Percentiles rank a stretch among this genome's conserved stretches.
phyloP scores from a whole-genome alignment of 192 early-diverging fungal species.

The Backusella luteola region DNA sequence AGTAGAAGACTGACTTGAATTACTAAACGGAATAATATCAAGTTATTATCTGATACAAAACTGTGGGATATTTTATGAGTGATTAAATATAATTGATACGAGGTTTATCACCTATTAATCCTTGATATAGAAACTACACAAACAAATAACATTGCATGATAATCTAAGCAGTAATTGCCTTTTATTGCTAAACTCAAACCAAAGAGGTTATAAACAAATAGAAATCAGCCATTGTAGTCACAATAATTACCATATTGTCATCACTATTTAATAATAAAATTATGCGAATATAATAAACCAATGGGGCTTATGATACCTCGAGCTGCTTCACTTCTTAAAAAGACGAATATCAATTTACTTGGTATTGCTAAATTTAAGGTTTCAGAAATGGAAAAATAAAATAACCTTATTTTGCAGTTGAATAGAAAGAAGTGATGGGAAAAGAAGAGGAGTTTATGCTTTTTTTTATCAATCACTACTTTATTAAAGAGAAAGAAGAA shows the following conservation, averaged over 20 bases:
- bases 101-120: neutral
- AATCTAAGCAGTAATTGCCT: too few relatives aligned
- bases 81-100: neutral
- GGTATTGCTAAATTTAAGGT: neutral
- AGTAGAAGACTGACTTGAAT: neutral
- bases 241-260: neutral
- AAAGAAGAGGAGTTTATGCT: neutral
- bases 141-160: neutral
- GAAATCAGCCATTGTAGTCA: neutral
- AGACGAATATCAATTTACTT: neutral
- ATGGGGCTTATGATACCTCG: neutral
- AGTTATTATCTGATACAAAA: neutral
- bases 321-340: neutral
- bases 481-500: too few relatives aligned
- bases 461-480: too few relatives aligned
- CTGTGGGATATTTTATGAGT: neutral
- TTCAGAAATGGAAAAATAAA: neutral
- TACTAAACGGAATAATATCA: too few relatives aligned
- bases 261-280: neutral
- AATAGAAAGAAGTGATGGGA: neutral
- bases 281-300: neutral
- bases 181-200: too few relatives aligned
- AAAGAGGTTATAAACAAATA: neutral
- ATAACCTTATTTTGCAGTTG: neutral
- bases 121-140: neutral